Conservation (phyloP, 2,329 filamentous ascomycete genomes). For the Penicillium vulpinum region DNA sequence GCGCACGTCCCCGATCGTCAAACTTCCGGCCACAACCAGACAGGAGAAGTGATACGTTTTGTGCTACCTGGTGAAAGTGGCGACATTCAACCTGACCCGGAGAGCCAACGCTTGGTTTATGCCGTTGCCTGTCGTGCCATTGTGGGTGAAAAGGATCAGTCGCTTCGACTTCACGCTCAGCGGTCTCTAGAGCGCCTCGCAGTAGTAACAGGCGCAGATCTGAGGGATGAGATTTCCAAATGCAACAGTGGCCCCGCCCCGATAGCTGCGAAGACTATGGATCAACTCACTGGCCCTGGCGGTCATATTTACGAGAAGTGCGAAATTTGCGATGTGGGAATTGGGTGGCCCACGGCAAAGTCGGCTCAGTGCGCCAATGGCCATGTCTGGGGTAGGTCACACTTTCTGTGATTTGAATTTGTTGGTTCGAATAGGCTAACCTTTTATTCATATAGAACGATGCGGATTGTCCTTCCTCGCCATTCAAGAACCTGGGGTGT, state of each 20-base stretch:
- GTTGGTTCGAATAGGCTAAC: constrained; percentile 9
- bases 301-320: constrained; percentile 49
- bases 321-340: constrained; percentile 51
- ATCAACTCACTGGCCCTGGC: constrained; percentile 24
- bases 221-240: constrained; percentile 35
- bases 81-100: constrained; percentile 15
- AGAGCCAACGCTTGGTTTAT: constrained; percentile 37
- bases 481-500: constrained; percentile 55
- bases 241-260: constrained; percentile 18
- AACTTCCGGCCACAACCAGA: constrained; percentile 17
- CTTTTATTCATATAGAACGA: constrained; percentile 40
- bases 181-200: constrained; percentile 30
- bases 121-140: constrained; percentile 40
- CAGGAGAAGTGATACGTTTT: constrained; percentile 29
- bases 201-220: constrained; percentile 27
- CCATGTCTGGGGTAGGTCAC: constrained; percentile 51
- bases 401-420: neutral
- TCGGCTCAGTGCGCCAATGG: constrained; percentile 53
- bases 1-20: constrained; percentile 15
- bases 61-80: constrained; percentile 26
- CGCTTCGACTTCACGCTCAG: constrained; percentile 27
- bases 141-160: constrained; percentile 25
- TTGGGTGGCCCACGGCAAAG: constrained; percentile 50
- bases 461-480: constrained; percentile 57
- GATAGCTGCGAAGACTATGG: constrained; percentile 26